A percentile compares a stretch with the other conserved stretches of the same genome.
Evolutionary conservation across 2,329 filamentous ascomycete species (phyloP).

Genomic region (Biscogniauxia mediterranea): DNA sequence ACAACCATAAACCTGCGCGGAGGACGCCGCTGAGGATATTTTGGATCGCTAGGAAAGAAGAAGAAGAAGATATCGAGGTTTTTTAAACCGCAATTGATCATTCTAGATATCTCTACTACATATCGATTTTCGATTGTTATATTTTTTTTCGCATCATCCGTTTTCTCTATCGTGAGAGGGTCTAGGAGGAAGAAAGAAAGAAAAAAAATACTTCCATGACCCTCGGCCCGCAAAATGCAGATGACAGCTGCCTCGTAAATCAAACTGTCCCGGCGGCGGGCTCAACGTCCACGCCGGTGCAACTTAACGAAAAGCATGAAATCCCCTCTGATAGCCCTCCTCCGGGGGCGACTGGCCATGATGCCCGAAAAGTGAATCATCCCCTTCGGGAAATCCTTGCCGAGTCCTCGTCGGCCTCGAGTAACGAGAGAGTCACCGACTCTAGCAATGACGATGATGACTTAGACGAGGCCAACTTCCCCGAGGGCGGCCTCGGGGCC

Average conservation of each 20-base stretch:
- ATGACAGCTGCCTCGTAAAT: slow-evolving; percentile 31
- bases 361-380: neutral
- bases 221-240: slow-evolving; percentile 23
- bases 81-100: no score
- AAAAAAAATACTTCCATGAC: slow-evolving; percentile 15
- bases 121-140: no score
- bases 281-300: slow-evolving; percentile 18
- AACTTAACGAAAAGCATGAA: slow-evolving; percentile 12
- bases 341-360: neutral
- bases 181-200: neutral
- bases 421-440: neutral
- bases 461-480: slow-evolving; percentile 46
- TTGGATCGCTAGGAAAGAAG: no score
- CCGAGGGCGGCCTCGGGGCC: slow-evolving; percentile 69
- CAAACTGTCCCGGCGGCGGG: slow-evolving; percentile 28
- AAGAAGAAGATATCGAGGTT: no score
- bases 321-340: neutral
- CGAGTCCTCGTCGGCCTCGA: neutral
- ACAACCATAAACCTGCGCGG: no score
- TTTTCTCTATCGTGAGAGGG: neutral
- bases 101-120: no score
- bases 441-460: slow-evolving; percentile 10
- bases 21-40: no score
- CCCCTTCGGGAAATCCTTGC: neutral
- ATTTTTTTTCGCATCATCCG: no score